Base-by-base conservation (phyloP, 768 basidiomycete species). In the Podaxis sp. region DNA sequence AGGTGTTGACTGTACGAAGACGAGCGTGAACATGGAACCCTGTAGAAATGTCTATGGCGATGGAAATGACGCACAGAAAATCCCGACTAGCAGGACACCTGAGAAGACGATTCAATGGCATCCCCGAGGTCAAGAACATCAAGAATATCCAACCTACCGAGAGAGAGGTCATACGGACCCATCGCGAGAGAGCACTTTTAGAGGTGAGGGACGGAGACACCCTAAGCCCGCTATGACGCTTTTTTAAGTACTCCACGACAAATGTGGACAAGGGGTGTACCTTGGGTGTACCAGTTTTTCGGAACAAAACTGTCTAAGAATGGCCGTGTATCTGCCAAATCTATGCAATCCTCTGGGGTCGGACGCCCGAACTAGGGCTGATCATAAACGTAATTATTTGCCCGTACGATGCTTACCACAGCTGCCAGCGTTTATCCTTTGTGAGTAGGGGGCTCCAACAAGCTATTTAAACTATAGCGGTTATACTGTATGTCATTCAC, bases 1-100 rank as follows among this genome's bases (percentile, higher is more conserved):
- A 57, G 2, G 61, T 63, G n/a, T 63, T 63, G 43, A 63, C 61
- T 63, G n/a, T 3, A 22, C n/a, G 33, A 2, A 15, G 15, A 24
- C 24, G 11, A 25, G 19, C 12, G 36, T 55, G 19, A 55, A 19
- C 11, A 22, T 15, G 11, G 17, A 5, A 19, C 43, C 43, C 19
- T 1, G 43, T 19, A 17, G 4, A 17, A 19, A 46, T n/a, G 43
- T 27, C 27, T 29, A 29, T 1, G 27, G 27, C n/a, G 15, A 22
- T n/a, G n/a, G 19, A 19, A 19, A 38, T 3, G 37, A 55, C 54
- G 36, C 17, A 55, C 54, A 38, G 19, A 55, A 40, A 55, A 55
- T 38, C 8, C 54, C 54, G 11, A 55, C 22, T 12, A 55, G 38
- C 12, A 55, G 22, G 11, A 40, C 37, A 24, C 54, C 54, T 55